Evolutionary conservation across 805 yeast genomes (phyloP).

Genomic region (Kazachstania bromeliacearum): DNA sequence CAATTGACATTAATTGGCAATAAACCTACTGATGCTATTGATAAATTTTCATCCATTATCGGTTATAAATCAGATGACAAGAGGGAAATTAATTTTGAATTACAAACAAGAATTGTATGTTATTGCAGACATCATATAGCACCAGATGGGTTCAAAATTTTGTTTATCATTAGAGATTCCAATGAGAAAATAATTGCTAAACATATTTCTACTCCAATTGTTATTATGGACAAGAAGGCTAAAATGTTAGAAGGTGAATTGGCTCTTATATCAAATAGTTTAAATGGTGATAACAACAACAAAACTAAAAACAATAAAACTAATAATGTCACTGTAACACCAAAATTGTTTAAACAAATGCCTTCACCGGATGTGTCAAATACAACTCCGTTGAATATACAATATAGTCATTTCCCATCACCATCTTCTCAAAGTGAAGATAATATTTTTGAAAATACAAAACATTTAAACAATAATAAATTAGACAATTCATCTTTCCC

Average conservation of each 20-base stretch:
- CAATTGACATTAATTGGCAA: slow-evolving; percentile 87
- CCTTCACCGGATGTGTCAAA: not conserved
- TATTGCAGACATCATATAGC: slow-evolving; percentile 95
- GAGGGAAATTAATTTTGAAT: slow-evolving; percentile 31
- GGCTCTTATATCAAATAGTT: too few relatives aligned
- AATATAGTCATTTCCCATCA: slow-evolving; percentile 32
- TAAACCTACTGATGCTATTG: too few relatives aligned
- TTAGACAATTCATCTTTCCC: too few relatives aligned
- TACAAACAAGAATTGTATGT: slow-evolving; percentile 76
- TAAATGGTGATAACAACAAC: too few relatives aligned
- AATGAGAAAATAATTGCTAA: slow-evolving; percentile 61
- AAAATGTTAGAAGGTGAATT: too few relatives aligned
- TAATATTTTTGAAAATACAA: too few relatives aligned
- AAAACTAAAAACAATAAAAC: not conserved
- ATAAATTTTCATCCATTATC: too few relatives aligned
- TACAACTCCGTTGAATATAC: not conserved
- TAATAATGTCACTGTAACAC: too few relatives aligned
- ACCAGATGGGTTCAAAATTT: slow-evolving; percentile 67
- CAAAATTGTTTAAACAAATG: too few relatives aligned
- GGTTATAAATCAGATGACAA: slow-evolving; percentile 4
- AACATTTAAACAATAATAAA: too few relatives aligned
- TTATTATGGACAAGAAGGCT: slow-evolving; percentile 97
- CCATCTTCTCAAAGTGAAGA: slow-evolving; percentile 55
- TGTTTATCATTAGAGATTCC: slow-evolving; percentile 57
- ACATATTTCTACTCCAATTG: slow-evolving; percentile 60